These are phyloP conservation scores for Nannizziopsis barbatae DNA, from an alignment of 2,329 filamentous ascomycete species.

Conservation along the genomic window DNA sequence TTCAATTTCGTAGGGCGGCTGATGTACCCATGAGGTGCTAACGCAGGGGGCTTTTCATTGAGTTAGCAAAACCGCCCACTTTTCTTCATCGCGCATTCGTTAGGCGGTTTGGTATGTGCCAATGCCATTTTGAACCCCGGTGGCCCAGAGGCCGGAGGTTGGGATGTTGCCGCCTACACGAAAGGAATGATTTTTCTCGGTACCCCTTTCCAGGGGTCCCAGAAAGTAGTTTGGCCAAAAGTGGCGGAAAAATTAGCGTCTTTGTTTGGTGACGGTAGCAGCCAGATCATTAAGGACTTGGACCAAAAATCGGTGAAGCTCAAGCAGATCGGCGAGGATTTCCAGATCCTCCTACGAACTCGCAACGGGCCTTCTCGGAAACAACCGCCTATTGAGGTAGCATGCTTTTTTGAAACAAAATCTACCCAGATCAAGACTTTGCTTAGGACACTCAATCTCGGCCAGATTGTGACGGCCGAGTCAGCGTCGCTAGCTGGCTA, in stretches of 20 bases:
- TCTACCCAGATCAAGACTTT: background rate
- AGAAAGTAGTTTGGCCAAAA: background rate
- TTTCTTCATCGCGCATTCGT: background rate
- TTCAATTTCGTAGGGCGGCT: no score
- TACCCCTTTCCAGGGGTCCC: background rate
- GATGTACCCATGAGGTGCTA: no score
- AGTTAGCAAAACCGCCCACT: background rate
- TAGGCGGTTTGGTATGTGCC: constrained; percentile 1
- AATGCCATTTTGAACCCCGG: background rate
- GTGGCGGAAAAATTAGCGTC: background rate
- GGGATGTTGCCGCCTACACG: background rate
- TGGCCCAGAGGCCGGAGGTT: background rate
- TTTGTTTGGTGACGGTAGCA: background rate
- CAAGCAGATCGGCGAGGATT: background rate
- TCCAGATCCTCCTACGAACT: constrained; percentile 1
- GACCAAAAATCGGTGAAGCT: background rate
- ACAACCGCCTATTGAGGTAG: constrained; percentile 3
- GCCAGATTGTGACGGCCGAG: background rate
- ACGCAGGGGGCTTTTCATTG: background rate
- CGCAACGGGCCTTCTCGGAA: background rate
- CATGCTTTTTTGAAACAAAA: constrained; percentile 1
- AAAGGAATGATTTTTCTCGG: background rate
- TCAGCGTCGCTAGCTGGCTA: background rate
- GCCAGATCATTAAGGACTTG: no score
- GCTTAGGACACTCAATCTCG: background rate